Evolutionary conservation across 2,329 filamentous ascomycete genomes (phyloP).

Genomic region (Dendryphion nanum): DNA sequence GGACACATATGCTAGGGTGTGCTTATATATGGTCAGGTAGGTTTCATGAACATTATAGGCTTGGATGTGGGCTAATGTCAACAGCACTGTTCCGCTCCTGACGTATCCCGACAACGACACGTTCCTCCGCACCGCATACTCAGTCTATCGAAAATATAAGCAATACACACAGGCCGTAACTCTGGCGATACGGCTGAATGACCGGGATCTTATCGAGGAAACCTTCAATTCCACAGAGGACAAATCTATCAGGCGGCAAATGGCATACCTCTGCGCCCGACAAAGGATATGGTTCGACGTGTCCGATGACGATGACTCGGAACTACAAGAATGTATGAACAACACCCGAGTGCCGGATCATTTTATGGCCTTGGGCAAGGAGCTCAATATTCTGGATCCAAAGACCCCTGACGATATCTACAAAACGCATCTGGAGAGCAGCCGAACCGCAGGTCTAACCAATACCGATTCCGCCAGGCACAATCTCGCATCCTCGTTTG

Average conservation of each 20-base stretch:
- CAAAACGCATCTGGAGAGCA: slow-evolving; percentile 97
- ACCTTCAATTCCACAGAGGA: slow-evolving; percentile 82
- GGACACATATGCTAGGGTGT: slow-evolving; percentile 89
- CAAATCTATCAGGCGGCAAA: slow-evolving; percentile 81
- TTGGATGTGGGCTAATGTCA: slow-evolving; percentile 19
- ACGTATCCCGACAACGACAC: slow-evolving; percentile 97
- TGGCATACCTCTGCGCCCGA: slow-evolving; percentile 87
- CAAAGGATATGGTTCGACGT: slow-evolving; percentile 84
- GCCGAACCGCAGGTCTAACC: slow-evolving; percentile 84
- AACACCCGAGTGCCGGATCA: slow-evolving; percentile 87
- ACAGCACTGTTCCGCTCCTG: slow-evolving; percentile 89
- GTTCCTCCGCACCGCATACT: slow-evolving; percentile 89
- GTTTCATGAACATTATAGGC: slow-evolving; percentile 3
- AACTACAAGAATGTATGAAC: slow-evolving; percentile 78
- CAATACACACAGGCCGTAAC: slow-evolving; percentile 92
- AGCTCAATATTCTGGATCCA: slow-evolving; percentile 93
- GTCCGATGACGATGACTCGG: slow-evolving; percentile 68
- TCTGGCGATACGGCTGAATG: slow-evolving; percentile 89
- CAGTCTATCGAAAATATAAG: slow-evolving; percentile 90
- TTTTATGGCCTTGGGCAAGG: slow-evolving; percentile 91
- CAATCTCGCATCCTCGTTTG: slow-evolving; percentile 92
- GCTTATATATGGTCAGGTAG: slow-evolving; percentile 87
- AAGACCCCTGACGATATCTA: slow-evolving; percentile 99
- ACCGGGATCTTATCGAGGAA: slow-evolving; percentile 74
- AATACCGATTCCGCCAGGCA: slow-evolving; percentile 94